Base-by-base conservation (phyloP, 2,329 filamentous ascomycete genomes). In the Akanthomyces uredinophilus region DNA sequence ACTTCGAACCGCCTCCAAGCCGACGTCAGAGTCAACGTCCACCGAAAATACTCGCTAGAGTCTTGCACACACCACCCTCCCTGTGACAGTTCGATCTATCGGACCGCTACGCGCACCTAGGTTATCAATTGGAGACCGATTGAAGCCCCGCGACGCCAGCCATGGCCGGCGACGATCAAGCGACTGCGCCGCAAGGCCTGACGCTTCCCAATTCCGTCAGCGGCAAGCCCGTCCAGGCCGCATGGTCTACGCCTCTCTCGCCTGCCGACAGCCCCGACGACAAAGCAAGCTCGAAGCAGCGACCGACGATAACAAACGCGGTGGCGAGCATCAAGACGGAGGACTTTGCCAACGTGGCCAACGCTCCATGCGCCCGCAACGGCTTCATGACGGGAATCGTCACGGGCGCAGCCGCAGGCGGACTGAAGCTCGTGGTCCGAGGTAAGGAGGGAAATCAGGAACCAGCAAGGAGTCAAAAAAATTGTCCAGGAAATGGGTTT, bases 351-450 rank as follows among this genome's bases (percentile, higher is more conserved):
- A 84, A 86, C 50, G 79, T 96, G 59, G 88, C 93, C 73, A 88
- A 89, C 74, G 84, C 87, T 62, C 94, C 94, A 0, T 98, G 95
- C 74, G 89, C 91, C 22, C 83, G 93, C 64, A 89, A 96, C 71
- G 88, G 91, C 2, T 80, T 96, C 59, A 78, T 98, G 68, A 87
- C 90, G 1, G 95, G 92, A 27, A 96, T 99, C 69, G 89, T 86
- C 1, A 83, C 85, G 2, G 95, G 91, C 4, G 90, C 92, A 65
- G 89, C 83, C 4, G 76, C 91, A 37, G 94, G 93, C 60, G 88
- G 87, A 63, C 70, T 93, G 60, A 85, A 89, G 65, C 89, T 87
- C 69, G 80, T 97, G 24, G 76, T 92, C 67, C 87, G 89, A 77
- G 89, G 92, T 96, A 79, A 67, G 80, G 71, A n/a, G 65, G 52